Evolutionary conservation across 1,284 basidiomycete genomes (phyloP), one percentile per base, ranked within the genome.

Genomic region (Marasmius sp.): DNA sequence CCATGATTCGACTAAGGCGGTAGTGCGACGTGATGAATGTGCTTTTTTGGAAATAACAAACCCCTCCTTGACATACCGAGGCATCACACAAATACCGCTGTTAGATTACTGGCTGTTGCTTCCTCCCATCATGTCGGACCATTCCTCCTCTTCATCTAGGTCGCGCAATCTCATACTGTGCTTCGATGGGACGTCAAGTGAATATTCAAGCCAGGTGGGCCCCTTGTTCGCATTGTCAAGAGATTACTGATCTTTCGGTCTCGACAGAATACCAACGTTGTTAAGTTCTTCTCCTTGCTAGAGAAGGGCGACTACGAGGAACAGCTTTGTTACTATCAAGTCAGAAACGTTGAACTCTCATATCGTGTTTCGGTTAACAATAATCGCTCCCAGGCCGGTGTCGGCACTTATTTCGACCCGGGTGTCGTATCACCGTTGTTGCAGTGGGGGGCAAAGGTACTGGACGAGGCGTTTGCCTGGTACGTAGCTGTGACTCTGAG

Each of bases 251-350:
- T 5, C 27, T 27, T 27, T 27, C 27, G 27, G 27, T 27, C 27
- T 41, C 39, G 22, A 14, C 64, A 90, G 88, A 88, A 89, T 67
- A 85, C 89, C 7, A 91, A 91, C 63, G 82, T 91, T 53, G 85
- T 91, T 64, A 87, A 86, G 67, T 77, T 91, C 60, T 88, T 86
- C 69, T 75, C 80, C 11, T 73, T 89, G 36, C 74, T 91, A 41
- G 79, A 81, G 69, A 91, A 89, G 68, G 82, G 86, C 63, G 74
- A 81, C 58, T 75, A 70, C 6, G 75, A 81, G 6, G 70, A 83
- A 41, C 90, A 92, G 65, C 65, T 89, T 16, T 80, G 81, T 61
- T 91, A 91, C 68, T 92, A 92, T 66, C 90, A 91, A 71, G 87
- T 85, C 58, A 48, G 70, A 63, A 47, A 16, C 14, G 16, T 45